These are phyloP conservation scores for Cordyceps tenuipes DNA, from an alignment of 2,329 filamentous ascomycete genomes.

Conservation along the genomic window DNA sequence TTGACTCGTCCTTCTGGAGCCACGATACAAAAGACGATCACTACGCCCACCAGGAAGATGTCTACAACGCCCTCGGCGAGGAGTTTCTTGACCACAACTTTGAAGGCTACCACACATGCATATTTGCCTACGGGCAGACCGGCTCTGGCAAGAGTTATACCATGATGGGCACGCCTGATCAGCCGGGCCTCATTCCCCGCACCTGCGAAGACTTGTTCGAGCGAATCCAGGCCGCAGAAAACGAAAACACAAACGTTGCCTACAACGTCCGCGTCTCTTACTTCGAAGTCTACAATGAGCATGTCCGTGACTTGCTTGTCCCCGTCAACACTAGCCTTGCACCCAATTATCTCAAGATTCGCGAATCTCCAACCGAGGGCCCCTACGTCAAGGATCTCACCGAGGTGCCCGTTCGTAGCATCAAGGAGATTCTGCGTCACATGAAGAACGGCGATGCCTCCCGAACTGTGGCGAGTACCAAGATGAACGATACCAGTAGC, in stretches of 20 bases:
- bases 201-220: slow-evolving; percentile 96
- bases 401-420: slow-evolving; percentile 82
- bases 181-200: slow-evolving; percentile 85
- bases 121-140: slow-evolving; percentile 97
- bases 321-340: slow-evolving; percentile 61
- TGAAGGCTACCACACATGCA: slow-evolving; percentile 97
- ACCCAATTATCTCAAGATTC: slow-evolving; percentile 91
- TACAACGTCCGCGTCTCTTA: slow-evolving; percentile 98
- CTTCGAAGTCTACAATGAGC: slow-evolving; percentile 99
- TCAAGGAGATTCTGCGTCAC: slow-evolving; percentile 76
- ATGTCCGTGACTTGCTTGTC: slow-evolving; percentile 86
- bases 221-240: slow-evolving; percentile 69
- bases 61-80: slow-evolving; percentile 89
- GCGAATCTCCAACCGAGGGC: slow-evolving; percentile 88
- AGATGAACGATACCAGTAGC: slow-evolving; percentile 98
- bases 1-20: slow-evolving; percentile 98
- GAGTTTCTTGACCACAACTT: slow-evolving; percentile 99
- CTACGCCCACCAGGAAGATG: slow-evolving; percentile 86
- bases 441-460: slow-evolving; percentile 87
- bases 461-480: slow-evolving; percentile 84
- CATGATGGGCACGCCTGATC: slow-evolving; percentile 83
- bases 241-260: slow-evolving; percentile 82
- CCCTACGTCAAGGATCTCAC: slow-evolving; percentile 96
- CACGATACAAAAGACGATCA: slow-evolving; percentile 70
- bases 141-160: slow-evolving; percentile 97